Percentiles rank a stretch among this genome's conserved stretches.
These are phyloP conservation scores for Rhodosporidiobolus odoratus DNA, from an alignment of 768 basidiomycete species.

Conservation along the genomic window DNA sequence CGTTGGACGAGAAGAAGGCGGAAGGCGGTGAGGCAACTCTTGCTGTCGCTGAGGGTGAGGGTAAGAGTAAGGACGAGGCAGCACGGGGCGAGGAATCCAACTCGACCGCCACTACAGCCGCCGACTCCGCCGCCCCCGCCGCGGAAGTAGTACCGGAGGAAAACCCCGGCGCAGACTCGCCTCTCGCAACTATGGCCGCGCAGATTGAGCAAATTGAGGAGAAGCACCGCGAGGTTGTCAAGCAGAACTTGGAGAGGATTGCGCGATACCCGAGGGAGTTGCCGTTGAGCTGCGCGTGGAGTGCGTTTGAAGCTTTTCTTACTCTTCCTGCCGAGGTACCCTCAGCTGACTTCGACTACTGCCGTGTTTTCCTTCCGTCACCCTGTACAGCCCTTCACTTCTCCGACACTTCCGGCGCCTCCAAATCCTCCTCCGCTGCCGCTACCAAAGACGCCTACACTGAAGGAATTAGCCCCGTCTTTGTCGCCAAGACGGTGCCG, in stretches of 20 bases:
- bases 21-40: no score
- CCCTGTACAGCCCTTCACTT: conserved; percentile 29
- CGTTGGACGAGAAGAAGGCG: background rate
- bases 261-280: conserved; percentile 28
- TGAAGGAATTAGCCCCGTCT: conserved; percentile 31
- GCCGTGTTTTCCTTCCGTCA: background rate
- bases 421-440: conserved; percentile 28
- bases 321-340: background rate
- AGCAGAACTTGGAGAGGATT: conserved; percentile 25
- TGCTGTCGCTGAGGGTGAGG: background rate
- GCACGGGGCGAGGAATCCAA: background rate
- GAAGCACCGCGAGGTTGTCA: conserved; percentile 14
- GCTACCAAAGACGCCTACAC: conserved; percentile 32
- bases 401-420: conserved; percentile 30
- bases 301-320: conserved; percentile 5
- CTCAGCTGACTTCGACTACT: no score
- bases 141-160: background rate
- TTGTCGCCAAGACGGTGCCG: conserved; percentile 22
- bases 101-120: background rate
- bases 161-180: background rate
- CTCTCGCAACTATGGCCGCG: conserved; percentile 17
- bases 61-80: background rate
- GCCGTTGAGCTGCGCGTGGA: conserved; percentile 33
- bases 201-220: background rate
- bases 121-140: background rate